Base-by-base conservation (phyloP, 805 yeast genomes). In the Wickerhamomyces xylosicus region DNA sequence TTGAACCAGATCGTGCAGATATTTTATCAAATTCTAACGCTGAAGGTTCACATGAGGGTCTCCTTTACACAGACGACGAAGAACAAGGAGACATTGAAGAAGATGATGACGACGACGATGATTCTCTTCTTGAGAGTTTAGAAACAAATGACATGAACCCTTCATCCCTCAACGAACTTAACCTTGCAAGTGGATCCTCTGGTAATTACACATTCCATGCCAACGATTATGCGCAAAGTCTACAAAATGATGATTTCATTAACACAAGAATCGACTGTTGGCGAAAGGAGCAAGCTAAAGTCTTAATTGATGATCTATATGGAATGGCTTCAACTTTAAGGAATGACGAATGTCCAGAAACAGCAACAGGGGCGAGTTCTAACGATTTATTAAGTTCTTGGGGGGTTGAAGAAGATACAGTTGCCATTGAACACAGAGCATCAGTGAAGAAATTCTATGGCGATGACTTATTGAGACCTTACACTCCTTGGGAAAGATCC, bases 341-440 rank as follows among this genome's bases (percentile, higher is more conserved):
- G 5, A 16, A 19, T 18, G 31, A 21, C 13, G 29, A 25, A 25
- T 11, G 5, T 4, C 14, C 8, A 7, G 29, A n/a, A 14, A 21
- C 44, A 1, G 22, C 31, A 13, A 19, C 35, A 7, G 36, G 43
- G 17, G 36, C 19, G 18, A 34, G 40, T 20, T 25, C 48, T 3
- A 46, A 42, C 28, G 59, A 58, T 8, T 37, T 56, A 2, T 39
- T 58, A n/a, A 53, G 53, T 3, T 57, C 62, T 1, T 59, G 63
- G 63, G 63, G 62, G 18, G 56, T 56, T 38, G 62, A 56, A 31
- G 57, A 57, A 4, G 18, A 33, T n/a, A 35, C 38, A 39, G 10
- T 18, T 36, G 16, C 37, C 37, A 13, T 19, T 31, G 10, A 33
- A 17, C 15, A 32, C 17, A 4, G 25, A 34, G 5, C 9, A 1